Evolutionary conservation across 345 rosid species (phyloP).

Genomic region (Theobroma cacao): DNA sequence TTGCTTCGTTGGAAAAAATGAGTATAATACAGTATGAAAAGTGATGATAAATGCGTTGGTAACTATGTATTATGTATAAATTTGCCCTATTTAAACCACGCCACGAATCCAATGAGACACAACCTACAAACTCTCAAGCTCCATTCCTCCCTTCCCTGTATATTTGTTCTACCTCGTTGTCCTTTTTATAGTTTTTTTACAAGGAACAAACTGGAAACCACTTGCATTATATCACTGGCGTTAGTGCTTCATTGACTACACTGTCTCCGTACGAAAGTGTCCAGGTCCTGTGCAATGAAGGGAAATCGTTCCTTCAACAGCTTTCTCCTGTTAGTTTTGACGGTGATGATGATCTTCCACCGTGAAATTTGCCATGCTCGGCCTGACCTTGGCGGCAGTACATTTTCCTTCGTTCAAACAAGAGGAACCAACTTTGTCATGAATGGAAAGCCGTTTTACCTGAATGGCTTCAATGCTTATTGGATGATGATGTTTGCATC

Average conservation of each 20-base stretch:
- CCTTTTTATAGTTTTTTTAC: neutral
- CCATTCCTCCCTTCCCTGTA: neutral
- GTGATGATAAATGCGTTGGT: neutral
- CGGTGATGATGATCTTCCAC: neutral
- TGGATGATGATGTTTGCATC: conserved; percentile 72
- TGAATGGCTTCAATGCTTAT: conserved; percentile 84
- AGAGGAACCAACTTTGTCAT: conserved; percentile 44
- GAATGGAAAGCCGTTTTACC: conserved; percentile 42
- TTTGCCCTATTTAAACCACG: neutral
- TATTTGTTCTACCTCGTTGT: neutral
- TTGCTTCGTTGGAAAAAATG: too few species aligned
- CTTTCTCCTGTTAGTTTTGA: neutral
- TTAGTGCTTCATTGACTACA: neutral
- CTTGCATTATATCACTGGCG: neutral
- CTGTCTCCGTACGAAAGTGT: neutral
- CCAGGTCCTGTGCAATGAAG: neutral
- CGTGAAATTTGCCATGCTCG: neutral
- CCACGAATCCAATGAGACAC: neutral
- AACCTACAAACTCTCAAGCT: neutral
- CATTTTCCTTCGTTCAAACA: conserved; percentile 27
- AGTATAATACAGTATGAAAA: too few species aligned
- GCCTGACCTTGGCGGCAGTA: neutral
- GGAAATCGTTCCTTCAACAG: neutral
- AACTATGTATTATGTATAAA: neutral
- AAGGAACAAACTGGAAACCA: neutral